Percentiles rank a stretch among this genome's conserved stretches.
These are phyloP conservation scores for Endocladia muricata DNA, from an alignment of 31 red algal genomes.

Conservation along the genomic window DNA sequence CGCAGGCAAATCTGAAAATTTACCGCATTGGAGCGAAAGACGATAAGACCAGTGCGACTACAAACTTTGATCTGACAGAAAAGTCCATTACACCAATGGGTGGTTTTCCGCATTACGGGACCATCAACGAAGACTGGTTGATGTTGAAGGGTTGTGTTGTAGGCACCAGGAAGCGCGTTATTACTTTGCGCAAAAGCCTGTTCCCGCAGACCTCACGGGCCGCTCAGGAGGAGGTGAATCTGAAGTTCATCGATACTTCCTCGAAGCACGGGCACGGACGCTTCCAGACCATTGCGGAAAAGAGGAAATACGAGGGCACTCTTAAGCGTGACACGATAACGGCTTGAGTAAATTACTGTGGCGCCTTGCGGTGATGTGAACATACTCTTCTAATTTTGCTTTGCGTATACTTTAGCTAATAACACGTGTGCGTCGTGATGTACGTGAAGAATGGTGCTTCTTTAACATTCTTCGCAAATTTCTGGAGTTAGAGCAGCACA, in stretches of 20 bases:
- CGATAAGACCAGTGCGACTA: slow-evolving; percentile 82
- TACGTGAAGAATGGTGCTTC: too few relatives aligned
- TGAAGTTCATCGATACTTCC: slow-evolving; percentile 99
- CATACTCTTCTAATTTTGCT: too few relatives aligned
- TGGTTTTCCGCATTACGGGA: slow-evolving; percentile 97
- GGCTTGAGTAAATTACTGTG: slow-evolving; percentile 26
- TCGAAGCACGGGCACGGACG: slow-evolving; percentile 96
- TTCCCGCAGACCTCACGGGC: slow-evolving; percentile 79
- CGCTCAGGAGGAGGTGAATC: slow-evolving; percentile 86
- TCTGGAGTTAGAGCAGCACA: too few relatives aligned
- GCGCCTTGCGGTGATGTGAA: too few relatives aligned
- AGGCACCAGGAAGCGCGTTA: slow-evolving; percentile 88
- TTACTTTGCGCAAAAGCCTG: slow-evolving; percentile 89
- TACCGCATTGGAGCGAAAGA: slow-evolving; percentile 90
- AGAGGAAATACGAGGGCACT: slow-evolving; percentile 91
- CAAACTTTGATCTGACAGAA: slow-evolving; percentile 97
- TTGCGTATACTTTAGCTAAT: too few relatives aligned
- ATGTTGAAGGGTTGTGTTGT: slow-evolving; percentile 91
- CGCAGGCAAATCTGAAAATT: slow-evolving; percentile 92
- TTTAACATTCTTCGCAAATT: too few relatives aligned
- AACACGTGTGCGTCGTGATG: too few relatives aligned
- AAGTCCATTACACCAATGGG: slow-evolving; percentile 96
- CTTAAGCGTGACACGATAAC: slow-evolving; percentile 74
- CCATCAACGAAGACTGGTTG: slow-evolving; percentile 92
- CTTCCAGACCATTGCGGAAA: slow-evolving; percentile 96